Evolutionary conservation across 352 stramenopile genomes (phyloP).

Genomic region (Phytopythium mirpurense): DNA sequence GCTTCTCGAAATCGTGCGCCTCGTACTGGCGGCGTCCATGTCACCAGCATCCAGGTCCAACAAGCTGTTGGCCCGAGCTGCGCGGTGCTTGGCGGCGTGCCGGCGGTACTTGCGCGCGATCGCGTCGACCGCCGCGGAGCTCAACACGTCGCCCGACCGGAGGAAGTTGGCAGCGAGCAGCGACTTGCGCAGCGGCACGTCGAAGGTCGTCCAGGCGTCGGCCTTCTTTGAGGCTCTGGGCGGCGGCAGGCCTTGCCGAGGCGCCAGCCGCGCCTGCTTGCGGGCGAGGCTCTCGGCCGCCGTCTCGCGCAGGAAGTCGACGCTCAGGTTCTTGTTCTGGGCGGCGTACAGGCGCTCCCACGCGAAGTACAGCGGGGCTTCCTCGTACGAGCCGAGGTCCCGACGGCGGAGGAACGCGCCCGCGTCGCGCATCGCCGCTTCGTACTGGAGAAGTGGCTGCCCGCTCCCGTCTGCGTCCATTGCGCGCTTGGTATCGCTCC

Average conservation of each 20-base stretch:
- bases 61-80: not conserved
- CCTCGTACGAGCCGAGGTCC: slow-evolving; percentile 40
- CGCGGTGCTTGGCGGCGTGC: slow-evolving; percentile 21
- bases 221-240: slow-evolving; percentile 2
- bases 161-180: slow-evolving; percentile 27
- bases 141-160: slow-evolving; percentile 13
- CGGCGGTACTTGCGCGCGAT: slow-evolving; percentile 31
- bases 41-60: not conserved
- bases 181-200: slow-evolving; percentile 22
- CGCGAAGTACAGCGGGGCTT: slow-evolving; percentile 48
- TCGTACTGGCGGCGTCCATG: not conserved
- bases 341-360: slow-evolving; percentile 45
- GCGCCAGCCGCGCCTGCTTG: slow-evolving; percentile 24
- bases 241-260: slow-evolving; percentile 25
- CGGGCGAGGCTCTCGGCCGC: slow-evolving; percentile 20
- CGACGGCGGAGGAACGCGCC: slow-evolving; percentile 26
- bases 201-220: slow-evolving; percentile 16
- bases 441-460: slow-evolving; percentile 15
- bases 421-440: slow-evolving; percentile 28
- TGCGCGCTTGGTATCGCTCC: not conserved
- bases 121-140: slow-evolving; percentile 20
- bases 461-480: not conserved
- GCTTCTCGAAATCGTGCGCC: not conserved
- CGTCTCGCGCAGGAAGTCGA: slow-evolving; percentile 37
- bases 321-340: slow-evolving; percentile 36